Percentiles rank a stretch among this genome's conserved stretches.
These are phyloP conservation scores for Hemisphaericaspora xylofermentans DNA, from an alignment of 1,139 yeast genomes.

Conservation along the genomic window DNA sequence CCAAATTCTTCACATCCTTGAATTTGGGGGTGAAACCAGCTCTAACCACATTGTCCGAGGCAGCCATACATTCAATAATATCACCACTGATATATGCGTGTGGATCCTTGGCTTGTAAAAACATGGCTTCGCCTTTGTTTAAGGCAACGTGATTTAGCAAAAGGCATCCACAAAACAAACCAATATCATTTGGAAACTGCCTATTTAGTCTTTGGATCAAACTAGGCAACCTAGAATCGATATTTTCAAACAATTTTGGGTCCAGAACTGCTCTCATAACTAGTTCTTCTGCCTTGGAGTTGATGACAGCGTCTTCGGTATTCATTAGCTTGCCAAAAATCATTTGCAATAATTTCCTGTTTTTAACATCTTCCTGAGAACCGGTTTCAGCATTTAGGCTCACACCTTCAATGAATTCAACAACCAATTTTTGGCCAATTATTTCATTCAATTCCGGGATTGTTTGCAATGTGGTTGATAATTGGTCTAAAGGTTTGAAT, in stretches of 20 bases:
- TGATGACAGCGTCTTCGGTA: conserved; percentile 57
- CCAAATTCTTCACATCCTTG: conserved; percentile 89
- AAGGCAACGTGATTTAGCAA: conserved; percentile 83
- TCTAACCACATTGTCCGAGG: conserved; percentile 95
- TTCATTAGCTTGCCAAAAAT: conserved; percentile 85
- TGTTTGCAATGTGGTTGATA: conserved; percentile 61
- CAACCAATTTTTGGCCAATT: conserved; percentile 61
- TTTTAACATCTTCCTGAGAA: conserved; percentile 47
- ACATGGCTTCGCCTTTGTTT: conserved; percentile 94
- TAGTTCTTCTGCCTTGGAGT: conserved; percentile 54
- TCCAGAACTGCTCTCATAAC: conserved; percentile 57
- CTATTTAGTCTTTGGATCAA: conserved; percentile 73
- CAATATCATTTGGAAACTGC: conserved; percentile 92
- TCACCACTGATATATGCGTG: conserved; percentile 97
- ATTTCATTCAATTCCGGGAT: conserved; percentile 75
- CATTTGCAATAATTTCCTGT: conserved; percentile 66
- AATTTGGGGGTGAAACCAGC: conserved; percentile 99
- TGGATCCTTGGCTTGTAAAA: conserved; percentile 94
- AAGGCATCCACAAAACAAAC: conserved; percentile 93
- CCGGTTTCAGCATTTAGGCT: conserved; percentile 45
- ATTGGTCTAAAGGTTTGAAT: conserved; percentile 82
- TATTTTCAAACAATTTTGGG: conserved; percentile 48
- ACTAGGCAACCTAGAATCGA: conserved; percentile 57
- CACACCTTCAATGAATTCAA: conserved; percentile 52
- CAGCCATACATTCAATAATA: conserved; percentile 99